Percentiles rank a stretch among this genome's conserved stretches.
These are phyloP conservation scores for Vitis riparia DNA, from an alignment of 164 flowering plant genomes.

Conservation along the genomic window DNA sequence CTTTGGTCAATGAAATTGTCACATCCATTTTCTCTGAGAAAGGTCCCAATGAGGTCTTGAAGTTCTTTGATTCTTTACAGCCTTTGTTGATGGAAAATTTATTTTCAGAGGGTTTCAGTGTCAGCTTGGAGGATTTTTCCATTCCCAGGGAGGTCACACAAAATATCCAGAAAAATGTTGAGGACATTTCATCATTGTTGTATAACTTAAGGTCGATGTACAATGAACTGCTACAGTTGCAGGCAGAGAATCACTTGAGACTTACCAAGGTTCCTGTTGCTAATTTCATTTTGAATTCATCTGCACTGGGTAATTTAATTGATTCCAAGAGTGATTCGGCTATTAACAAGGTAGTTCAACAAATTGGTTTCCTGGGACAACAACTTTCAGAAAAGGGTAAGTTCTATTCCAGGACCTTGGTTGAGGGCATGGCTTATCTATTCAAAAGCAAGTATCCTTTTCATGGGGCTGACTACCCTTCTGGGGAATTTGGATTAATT, in stretches of 20 bases:
- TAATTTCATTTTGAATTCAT: slow-evolving; percentile 42
- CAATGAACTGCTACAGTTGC: slow-evolving; percentile 61
- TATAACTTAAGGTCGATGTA: slow-evolving; percentile 40
- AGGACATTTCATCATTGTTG: slow-evolving; percentile 42
- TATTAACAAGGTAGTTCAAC: slow-evolving; percentile 66
- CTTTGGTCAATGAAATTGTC: slow-evolving; percentile 56
- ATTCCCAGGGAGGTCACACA: slow-evolving; percentile 26
- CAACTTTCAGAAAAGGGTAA: slow-evolving; percentile 72
- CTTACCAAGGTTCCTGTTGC: slow-evolving; percentile 38
- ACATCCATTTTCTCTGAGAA: slow-evolving; percentile 50
- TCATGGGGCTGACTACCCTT: slow-evolving; percentile 40
- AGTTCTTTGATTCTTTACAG: slow-evolving; percentile 66
- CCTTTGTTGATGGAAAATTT: slow-evolving; percentile 83
- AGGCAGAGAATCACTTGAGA: slow-evolving; percentile 49
- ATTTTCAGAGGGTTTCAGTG: slow-evolving; percentile 63
- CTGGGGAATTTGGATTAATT: slow-evolving; percentile 68
- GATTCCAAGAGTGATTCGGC: slow-evolving; percentile 80
- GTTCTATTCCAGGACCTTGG: slow-evolving; percentile 58
- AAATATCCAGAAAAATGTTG: slow-evolving; percentile 31
- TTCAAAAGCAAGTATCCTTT: slow-evolving; percentile 46
- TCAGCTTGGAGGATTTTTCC: slow-evolving; percentile 64
- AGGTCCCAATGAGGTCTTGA: slow-evolving; percentile 69
- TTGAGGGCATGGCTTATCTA: slow-evolving; percentile 53
- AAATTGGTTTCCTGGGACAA: slow-evolving; percentile 77
- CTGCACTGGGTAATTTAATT: slow-evolving; percentile 61